A percentile compares a stretch with the other conserved stretches of the same genome.
Conservation (phyloP, 148 eudicot genomes). For the Polygonum maritimum region DNA sequence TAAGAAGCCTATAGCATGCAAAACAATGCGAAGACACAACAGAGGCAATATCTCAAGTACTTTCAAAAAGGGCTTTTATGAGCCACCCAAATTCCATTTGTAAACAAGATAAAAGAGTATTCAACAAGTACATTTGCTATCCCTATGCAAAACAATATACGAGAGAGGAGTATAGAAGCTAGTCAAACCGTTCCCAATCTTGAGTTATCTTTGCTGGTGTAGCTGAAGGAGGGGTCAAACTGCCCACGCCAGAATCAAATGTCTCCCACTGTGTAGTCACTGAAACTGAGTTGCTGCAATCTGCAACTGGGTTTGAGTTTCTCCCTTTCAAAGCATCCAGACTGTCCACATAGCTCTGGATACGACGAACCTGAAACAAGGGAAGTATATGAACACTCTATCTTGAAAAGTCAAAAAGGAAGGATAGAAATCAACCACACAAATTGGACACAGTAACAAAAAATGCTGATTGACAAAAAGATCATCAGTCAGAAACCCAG, state of each 20-base stretch:
- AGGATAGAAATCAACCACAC: conserved; percentile 18
- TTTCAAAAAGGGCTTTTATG: neutral
- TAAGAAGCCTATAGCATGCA: neutral
- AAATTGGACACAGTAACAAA: conserved; percentile 40
- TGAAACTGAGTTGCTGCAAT: conserved; percentile 2
- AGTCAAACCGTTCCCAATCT: conserved; percentile 3
- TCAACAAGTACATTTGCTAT: neutral
- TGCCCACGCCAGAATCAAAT: conserved; percentile 1
- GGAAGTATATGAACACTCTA: neutral
- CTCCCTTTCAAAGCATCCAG: neutral
- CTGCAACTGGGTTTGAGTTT: neutral
- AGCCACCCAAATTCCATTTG: neutral
- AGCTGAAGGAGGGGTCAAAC: conserved; percentile 2
- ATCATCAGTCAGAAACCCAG: neutral
- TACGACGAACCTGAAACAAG: conserved; percentile 1
- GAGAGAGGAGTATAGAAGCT: neutral
- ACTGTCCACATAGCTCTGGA: conserved; percentile 4
- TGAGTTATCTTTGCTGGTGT: neutral
- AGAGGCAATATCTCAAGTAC: neutral
- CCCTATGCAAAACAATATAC: neutral
- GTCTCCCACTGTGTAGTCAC: neutral
- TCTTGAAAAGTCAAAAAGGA: neutral
- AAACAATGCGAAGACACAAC: neutral
- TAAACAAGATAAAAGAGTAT: neutral
- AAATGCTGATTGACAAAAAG: conserved; percentile 44